Conservation (phyloP, 1,284 basidiomycete genomes). For the Irpex rosettiformis region DNA sequence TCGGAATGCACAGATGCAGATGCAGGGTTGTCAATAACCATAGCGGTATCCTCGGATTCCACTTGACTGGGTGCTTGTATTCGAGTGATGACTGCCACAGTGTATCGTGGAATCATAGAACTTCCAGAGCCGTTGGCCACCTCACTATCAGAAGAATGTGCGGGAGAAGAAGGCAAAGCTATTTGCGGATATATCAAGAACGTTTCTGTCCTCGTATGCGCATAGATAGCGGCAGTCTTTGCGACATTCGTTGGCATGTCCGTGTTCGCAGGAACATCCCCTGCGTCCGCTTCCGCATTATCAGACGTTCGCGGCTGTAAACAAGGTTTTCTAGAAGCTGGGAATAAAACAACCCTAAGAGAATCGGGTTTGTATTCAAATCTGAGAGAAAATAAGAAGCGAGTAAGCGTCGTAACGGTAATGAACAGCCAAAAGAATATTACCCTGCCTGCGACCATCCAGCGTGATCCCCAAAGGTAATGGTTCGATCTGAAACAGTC, state of each 20-base stretch:
- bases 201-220: slow-evolving; percentile 30
- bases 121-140: slow-evolving; percentile 15
- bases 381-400: slow-evolving; percentile 28
- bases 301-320: slow-evolving; percentile 13
- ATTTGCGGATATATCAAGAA: slow-evolving; percentile 28
- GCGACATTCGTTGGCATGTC: slow-evolving; percentile 14
- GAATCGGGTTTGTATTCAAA: slow-evolving; percentile 56
- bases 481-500: slow-evolving; percentile 31
- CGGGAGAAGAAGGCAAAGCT: slow-evolving; percentile 3
- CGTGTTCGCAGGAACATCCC: too few species aligned
- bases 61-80: neutral
- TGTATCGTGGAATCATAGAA: slow-evolving; percentile 18
- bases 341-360: slow-evolving; percentile 46
- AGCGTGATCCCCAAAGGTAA: slow-evolving; percentile 24
- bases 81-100: slow-evolving; percentile 13
- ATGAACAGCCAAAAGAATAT: too few species aligned
- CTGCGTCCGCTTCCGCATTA: too few species aligned
- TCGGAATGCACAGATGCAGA: neutral
- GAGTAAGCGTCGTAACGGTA: neutral
- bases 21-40: neutral
- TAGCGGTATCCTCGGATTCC: neutral
- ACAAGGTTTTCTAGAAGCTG: slow-evolving; percentile 8
- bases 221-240: slow-evolving; percentile 17
- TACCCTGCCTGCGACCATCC: slow-evolving; percentile 22
- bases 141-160: slow-evolving; percentile 16